Percentiles rank a stretch among this genome's conserved stretches.
These are phyloP conservation scores for Pestalotiopsis sp. DNA, from an alignment of 2,329 filamentous ascomycete species.

Conservation along the genomic window DNA sequence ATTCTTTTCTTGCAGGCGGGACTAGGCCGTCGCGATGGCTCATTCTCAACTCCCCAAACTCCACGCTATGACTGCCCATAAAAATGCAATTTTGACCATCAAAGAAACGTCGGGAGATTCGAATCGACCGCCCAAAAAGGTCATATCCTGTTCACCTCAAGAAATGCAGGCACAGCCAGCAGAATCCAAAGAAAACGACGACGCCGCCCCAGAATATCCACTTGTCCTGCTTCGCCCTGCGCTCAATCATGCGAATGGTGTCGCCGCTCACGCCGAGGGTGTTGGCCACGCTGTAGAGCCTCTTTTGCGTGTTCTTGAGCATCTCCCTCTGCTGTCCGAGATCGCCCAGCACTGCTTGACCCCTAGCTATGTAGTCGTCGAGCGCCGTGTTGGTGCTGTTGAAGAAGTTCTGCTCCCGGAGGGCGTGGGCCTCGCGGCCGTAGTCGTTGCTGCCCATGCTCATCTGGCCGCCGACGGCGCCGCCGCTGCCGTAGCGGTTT, in stretches of 20 bases:
- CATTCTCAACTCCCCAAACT: constrained; percentile 18
- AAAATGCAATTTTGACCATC: neutral
- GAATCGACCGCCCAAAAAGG: neutral
- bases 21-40: neutral
- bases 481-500: constrained; percentile 39
- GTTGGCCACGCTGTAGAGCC: constrained; percentile 89
- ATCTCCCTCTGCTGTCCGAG: constrained; percentile 89
- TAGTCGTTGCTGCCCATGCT: constrained; percentile 60
- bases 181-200: constrained; percentile 84
- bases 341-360: constrained; percentile 86
- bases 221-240: constrained; percentile 90
- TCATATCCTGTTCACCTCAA: constrained; percentile 53
- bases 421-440: constrained; percentile 75
- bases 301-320: constrained; percentile 89
- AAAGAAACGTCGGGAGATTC: neutral
- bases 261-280: constrained; percentile 92
- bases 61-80: constrained; percentile 21
- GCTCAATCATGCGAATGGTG: constrained; percentile 95
- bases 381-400: constrained; percentile 77
- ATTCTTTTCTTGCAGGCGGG: neutral
- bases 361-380: constrained; percentile 91
- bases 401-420: constrained; percentile 90
- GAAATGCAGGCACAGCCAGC: constrained; percentile 86
- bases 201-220: constrained; percentile 95
- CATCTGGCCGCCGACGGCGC: constrained; percentile 34